A percentile compares a stretch with the other conserved stretches of the same genome.
phyloP scores from a whole-genome alignment of 164 flowering plant genomes.

The Platanus orientalis region DNA sequence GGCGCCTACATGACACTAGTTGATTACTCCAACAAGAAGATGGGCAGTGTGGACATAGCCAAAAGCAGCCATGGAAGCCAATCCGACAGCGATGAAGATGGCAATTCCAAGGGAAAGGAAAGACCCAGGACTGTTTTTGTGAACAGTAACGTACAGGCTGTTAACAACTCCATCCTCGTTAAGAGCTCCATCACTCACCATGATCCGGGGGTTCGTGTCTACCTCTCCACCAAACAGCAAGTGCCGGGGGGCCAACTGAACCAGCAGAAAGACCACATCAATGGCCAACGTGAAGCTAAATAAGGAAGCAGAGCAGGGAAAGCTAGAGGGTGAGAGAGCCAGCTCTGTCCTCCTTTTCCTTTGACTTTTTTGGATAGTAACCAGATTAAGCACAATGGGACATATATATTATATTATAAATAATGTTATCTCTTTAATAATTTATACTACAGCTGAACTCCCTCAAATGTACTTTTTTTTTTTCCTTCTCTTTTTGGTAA shows the following conservation, averaged over 20 bases:
- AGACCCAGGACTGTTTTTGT: slow-evolving; percentile 30
- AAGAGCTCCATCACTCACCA: slow-evolving; percentile 29
- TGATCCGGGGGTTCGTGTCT: slow-evolving; percentile 51
- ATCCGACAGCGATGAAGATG: slow-evolving; percentile 10
- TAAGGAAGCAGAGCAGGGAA: too few relatives aligned
- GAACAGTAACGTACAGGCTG: slow-evolving; percentile 62
- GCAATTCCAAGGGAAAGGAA: neutral
- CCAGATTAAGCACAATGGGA: too few relatives aligned
- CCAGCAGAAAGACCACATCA: neutral
- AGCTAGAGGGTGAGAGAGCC: too few relatives aligned
- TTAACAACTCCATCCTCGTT: slow-evolving; percentile 43
- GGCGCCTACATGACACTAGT: slow-evolving; percentile 68
- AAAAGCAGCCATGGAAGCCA: neutral
- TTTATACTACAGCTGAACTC: too few relatives aligned
- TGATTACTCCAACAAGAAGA: slow-evolving; percentile 18
- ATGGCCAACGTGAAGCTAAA: neutral
- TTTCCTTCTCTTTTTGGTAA: too few relatives aligned
- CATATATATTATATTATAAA: too few relatives aligned
- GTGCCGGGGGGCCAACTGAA: slow-evolving; percentile 4
- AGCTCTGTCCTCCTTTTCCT: too few relatives aligned
- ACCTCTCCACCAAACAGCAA: slow-evolving; percentile 32
- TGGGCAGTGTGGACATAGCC: slow-evolving; percentile 1
- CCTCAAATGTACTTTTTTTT: too few relatives aligned
- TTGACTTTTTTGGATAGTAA: too few relatives aligned
- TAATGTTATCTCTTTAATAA: too few relatives aligned